Conservation (phyloP, 495 filamentous ascomycete genomes). For the Aspergillus diversus region DNA sequence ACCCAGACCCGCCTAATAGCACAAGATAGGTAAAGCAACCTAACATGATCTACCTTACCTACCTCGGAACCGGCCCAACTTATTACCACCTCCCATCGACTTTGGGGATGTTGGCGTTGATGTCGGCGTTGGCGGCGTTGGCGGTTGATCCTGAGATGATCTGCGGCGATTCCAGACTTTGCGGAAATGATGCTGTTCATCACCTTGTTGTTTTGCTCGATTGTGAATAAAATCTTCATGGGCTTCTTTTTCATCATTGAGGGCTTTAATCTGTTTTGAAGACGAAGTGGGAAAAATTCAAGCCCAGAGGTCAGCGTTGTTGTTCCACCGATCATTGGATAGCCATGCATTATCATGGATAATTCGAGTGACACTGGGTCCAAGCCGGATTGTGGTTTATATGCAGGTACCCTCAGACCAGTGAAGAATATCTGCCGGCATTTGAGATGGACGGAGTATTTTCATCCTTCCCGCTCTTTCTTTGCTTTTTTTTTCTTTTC, state of each 20-base stretch:
- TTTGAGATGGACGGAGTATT: slow-evolving; percentile 12
- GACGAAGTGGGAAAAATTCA: too few relatives aligned
- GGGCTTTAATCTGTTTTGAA: slow-evolving; percentile 33
- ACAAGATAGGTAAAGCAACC: too few relatives aligned
- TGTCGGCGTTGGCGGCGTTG: neutral
- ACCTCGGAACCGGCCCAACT: neutral
- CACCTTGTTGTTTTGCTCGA: slow-evolving; percentile 42
- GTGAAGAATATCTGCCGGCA: neutral
- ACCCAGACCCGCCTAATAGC: too few relatives aligned
- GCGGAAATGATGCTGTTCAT: slow-evolving; percentile 46
- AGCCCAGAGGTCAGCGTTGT: too few relatives aligned
- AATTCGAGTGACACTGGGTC: too few relatives aligned
- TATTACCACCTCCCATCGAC: neutral
- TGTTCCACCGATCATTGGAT: too few relatives aligned
- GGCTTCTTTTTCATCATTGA: slow-evolving; percentile 46
- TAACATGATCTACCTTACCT: neutral
- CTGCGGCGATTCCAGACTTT: slow-evolving; percentile 40
- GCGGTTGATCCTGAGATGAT: slow-evolving; percentile 23
- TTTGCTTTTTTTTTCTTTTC: slow-evolving; percentile 7
- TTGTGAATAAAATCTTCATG: slow-evolving; percentile 39
- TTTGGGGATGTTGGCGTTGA: slow-evolving; percentile 1
- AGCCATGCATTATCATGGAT: too few relatives aligned
- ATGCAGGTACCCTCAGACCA: too few relatives aligned
- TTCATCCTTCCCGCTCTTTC: slow-evolving; percentile 6
- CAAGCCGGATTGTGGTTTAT: too few relatives aligned